Evolutionary conservation across 1,139 yeast species (phyloP).

Genomic region (Lodderomyces margitis): DNA sequence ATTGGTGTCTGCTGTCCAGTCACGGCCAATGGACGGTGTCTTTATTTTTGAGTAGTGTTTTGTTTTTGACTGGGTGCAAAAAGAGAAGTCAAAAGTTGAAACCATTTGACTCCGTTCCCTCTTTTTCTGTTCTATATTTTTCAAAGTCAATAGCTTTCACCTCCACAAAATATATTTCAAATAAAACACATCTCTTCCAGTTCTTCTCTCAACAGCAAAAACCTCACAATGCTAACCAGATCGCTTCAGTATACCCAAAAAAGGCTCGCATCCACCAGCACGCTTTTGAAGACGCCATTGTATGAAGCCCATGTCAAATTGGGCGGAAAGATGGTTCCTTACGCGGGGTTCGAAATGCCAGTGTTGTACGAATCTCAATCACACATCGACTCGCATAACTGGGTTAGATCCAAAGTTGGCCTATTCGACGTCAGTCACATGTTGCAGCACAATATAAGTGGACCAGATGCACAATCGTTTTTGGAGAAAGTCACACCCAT

Average conservation of each 20-base stretch:
- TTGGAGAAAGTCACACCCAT: slow-evolving; percentile 84
- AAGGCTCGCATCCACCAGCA: slow-evolving; percentile 25
- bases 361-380: slow-evolving; percentile 78
- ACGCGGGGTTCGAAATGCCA: slow-evolving; percentile 96
- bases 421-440: slow-evolving; percentile 95
- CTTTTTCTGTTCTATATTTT: not conserved
- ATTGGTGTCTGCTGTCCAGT: not conserved
- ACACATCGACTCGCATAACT: slow-evolving; percentile 89
- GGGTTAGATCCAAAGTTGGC: slow-evolving; percentile 90
- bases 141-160: not conserved
- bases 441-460: slow-evolving; percentile 82
- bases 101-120: not conserved
- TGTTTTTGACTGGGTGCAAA: not conserved
- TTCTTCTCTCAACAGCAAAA: slow-evolving; percentile 14
- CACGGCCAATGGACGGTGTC: slow-evolving; percentile 1
- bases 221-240: slow-evolving; percentile 10
- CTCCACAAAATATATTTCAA: not conserved
- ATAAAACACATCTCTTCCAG: not conserved
- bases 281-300: slow-evolving; percentile 67
- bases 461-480: slow-evolving; percentile 65
- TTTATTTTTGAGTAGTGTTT: not conserved
- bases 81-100: not conserved
- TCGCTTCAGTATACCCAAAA: slow-evolving; percentile 12
- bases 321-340: slow-evolving; percentile 91
- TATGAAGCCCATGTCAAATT: slow-evolving; percentile 73